Percentiles rank a stretch among this genome's conserved stretches.
Conservation (phyloP, 2,329 filamentous ascomycete genomes). For the Lecanicillium sp. region DNA sequence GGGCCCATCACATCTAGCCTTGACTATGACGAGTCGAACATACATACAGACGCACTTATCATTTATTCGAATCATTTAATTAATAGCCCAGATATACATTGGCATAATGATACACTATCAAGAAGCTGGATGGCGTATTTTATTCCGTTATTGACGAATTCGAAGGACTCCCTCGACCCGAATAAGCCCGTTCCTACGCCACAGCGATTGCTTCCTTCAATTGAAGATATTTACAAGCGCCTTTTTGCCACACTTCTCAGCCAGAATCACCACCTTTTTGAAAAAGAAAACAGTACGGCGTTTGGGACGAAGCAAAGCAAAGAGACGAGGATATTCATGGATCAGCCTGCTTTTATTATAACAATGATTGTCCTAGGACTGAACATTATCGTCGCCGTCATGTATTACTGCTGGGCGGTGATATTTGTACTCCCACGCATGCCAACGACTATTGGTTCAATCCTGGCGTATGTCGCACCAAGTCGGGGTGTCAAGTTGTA, state of each 20-base stretch:
- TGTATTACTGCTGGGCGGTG: slow-evolving; percentile 33
- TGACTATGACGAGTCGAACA: slow-evolving; percentile 10
- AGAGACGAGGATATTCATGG: slow-evolving; percentile 40
- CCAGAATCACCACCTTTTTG: slow-evolving; percentile 32
- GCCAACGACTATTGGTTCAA: slow-evolving; percentile 40
- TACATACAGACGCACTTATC: slow-evolving; percentile 12
- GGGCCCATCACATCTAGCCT: slow-evolving; percentile 10
- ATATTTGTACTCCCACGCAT: slow-evolving; percentile 38
- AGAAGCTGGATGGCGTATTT: slow-evolving; percentile 40
- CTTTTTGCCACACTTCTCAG: slow-evolving; percentile 25
- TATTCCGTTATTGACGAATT: slow-evolving; percentile 20
- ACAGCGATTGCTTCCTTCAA: slow-evolving; percentile 4
- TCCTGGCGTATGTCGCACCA: slow-evolving; percentile 38
- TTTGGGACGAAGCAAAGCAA: slow-evolving; percentile 11
- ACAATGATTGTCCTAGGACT: slow-evolving; percentile 31
- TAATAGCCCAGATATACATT: slow-evolving; percentile 12
- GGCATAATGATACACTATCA: slow-evolving; percentile 39
- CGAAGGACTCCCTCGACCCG: slow-evolving; percentile 24
- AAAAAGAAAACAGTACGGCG: neutral
- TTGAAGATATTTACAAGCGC: slow-evolving; percentile 17
- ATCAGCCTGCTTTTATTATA: slow-evolving; percentile 34
- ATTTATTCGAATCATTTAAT: slow-evolving; percentile 7
- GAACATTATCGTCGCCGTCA: slow-evolving; percentile 32
- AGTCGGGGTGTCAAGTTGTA: slow-evolving; percentile 27
- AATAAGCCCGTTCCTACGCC: slow-evolving; percentile 12